Base-by-base conservation (phyloP, 2,329 filamentous ascomycete species). In the Alternaria gaisen region DNA sequence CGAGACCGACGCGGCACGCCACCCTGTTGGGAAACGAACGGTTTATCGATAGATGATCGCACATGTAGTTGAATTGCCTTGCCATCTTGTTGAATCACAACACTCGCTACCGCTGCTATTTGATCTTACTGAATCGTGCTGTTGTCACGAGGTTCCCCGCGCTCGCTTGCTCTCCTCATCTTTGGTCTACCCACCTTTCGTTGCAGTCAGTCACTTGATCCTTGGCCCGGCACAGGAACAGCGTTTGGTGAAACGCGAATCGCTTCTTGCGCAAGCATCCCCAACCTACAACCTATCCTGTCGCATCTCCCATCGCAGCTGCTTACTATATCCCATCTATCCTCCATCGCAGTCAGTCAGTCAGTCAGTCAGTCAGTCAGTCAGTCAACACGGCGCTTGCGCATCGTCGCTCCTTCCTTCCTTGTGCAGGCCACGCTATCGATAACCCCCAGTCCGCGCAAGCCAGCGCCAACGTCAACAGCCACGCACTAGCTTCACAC, bases 231-330 rank as follows among this genome's bases (percentile, higher is more conserved):
- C 56, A 55, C 61, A 62, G 56, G 59, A 56, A 60, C 42, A 61
- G 73, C 72, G 72, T 74, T 75, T 75, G 70, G 72, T 77, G 74
- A 77, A 76, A 77, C 74, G 66, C 63, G 65, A 69, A 72, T 59
- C 69, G 72, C 66, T 67, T 74, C 67, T 63, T 59, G 53, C 58
- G 56, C 53, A 60, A 51, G 40, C 60, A 58, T 59, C 60, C 47
- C 56, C 40, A 53, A 51, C 56, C 28, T 14, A 36, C 46, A 10
- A 28, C 56, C 34, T 32, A 28, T 42, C n/a, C 34, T 34, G 57
- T 47, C 20, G 44, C 55, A 34, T 52, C 34, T 38, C 14, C 58
- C 43, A 55, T 36, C 28, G 53, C 46, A 28, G 32, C 50, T 47
- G 46, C 26, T 48, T 16, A 14, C n/a, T 14, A 22, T 24, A 32